phyloP scores from a whole-genome alignment of 257 asterid genomes.

The Solanum chilense region DNA sequence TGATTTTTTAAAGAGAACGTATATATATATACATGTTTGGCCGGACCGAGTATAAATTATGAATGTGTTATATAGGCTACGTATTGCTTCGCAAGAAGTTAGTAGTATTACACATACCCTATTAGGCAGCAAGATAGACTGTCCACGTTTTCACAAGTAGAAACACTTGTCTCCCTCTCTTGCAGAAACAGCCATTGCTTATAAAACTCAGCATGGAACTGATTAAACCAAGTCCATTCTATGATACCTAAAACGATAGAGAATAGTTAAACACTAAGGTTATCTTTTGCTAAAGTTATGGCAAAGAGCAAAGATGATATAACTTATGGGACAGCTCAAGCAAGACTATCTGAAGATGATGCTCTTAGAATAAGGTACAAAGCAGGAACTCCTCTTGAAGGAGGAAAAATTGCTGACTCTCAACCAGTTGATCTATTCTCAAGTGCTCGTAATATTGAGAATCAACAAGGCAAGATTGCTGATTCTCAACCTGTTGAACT shows the following conservation, averaged over 20 bases:
- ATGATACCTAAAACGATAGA: not conserved
- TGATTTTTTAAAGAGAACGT: not conserved
- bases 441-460: slow-evolving; percentile 11
- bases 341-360: slow-evolving; percentile 42
- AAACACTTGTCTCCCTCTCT: not conserved
- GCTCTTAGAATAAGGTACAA: slow-evolving; percentile 28
- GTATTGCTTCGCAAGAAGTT: not conserved
- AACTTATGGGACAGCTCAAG: slow-evolving; percentile 24
- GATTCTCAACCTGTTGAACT: slow-evolving; percentile 7
- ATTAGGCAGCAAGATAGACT: not conserved
- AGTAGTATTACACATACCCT: not conserved
- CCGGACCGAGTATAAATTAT: not conserved
- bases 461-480: not conserved
- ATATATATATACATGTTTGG: not conserved
- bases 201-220: not conserved
- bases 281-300: not conserved
- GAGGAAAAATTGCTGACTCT: slow-evolving; percentile 32
- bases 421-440: slow-evolving; percentile 25
- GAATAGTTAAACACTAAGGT: not conserved
- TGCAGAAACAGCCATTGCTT: not conserved
- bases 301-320: slow-evolving; percentile 37
- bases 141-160: not conserved
- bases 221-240: not conserved
- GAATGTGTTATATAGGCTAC: not conserved
- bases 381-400: slow-evolving; percentile 35